A percentile compares a stretch with the other conserved stretches of the same genome.
phyloP scores from a whole-genome alignment of 768 basidiomycete species.

The Leccinellum albellum region DNA sequence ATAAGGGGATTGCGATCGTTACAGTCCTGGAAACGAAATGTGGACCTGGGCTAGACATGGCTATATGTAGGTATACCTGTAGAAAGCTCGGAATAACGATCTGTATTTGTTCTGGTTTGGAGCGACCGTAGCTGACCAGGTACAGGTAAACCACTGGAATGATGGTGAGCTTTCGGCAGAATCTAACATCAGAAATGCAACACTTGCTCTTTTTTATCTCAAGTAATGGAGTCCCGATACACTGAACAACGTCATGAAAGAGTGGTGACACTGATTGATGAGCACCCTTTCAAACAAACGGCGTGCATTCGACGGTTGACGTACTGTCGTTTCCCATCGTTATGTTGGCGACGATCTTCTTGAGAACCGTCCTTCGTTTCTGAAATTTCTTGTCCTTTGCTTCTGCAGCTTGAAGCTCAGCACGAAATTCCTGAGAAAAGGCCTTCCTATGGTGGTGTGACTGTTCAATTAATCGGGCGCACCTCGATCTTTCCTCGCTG shows the following conservation, averaged over 20 bases:
- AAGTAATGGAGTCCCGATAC: constrained; percentile 88
- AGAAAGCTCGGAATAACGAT: constrained; percentile 89
- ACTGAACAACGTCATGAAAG: constrained; percentile 94
- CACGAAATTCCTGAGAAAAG: constrained; percentile 70
- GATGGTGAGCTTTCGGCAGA: background rate
- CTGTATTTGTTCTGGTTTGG: constrained; percentile 90
- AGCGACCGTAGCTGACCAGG: constrained; percentile 93
- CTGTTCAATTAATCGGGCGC: constrained; percentile 10
- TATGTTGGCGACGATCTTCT: constrained; percentile 98
- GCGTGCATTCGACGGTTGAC: constrained; percentile 33
- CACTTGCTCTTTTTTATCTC: constrained; percentile 99
- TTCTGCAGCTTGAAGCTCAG: constrained; percentile 87
- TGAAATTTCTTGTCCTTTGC: constrained; percentile 95
- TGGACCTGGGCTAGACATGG: constrained; percentile 11
- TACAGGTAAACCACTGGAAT: constrained; percentile 92
- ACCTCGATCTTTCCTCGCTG: constrained; percentile 91
- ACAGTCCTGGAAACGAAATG: constrained; percentile 64
- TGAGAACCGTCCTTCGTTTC: constrained; percentile 90
- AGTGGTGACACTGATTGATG: constrained; percentile 75
- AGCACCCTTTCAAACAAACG: constrained; percentile 17
- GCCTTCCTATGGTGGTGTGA: constrained; percentile 12
- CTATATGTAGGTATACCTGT: constrained; percentile 48
- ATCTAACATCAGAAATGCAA: background rate
- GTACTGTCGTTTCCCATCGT: constrained; percentile 99
- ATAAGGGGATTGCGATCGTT: constrained; percentile 95